Conservation (phyloP, 371 early-diverging fungal species). For the Mucor sp. region DNA sequence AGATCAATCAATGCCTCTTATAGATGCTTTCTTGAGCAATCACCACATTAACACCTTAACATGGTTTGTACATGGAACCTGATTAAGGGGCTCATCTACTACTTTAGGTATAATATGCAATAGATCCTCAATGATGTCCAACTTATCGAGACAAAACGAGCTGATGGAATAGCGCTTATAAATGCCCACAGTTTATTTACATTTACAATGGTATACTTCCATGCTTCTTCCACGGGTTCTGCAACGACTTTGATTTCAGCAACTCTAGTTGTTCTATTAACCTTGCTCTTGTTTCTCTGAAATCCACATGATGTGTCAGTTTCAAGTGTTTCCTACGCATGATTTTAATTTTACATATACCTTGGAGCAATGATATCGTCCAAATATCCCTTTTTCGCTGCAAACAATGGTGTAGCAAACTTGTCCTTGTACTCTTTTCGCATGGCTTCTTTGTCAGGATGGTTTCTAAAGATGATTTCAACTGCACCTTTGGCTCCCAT, state of each 20-base stretch:
- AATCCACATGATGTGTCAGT: neutral
- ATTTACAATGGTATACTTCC: slow-evolving; percentile 88
- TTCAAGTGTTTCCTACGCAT: neutral
- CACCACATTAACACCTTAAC: too few species aligned
- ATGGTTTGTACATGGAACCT: too few species aligned
- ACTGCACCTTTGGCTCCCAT: slow-evolving; percentile 98
- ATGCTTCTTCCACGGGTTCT: slow-evolving; percentile 93
- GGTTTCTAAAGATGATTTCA: slow-evolving; percentile 91
- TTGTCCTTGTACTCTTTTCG: slow-evolving; percentile 88
- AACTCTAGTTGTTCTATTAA: slow-evolving; percentile 90
- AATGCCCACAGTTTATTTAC: neutral
- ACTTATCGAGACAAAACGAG: too few species aligned
- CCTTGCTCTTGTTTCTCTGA: slow-evolving; percentile 71
- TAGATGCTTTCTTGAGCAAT: too few species aligned
- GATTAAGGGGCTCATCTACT: too few species aligned
- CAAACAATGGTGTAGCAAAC: slow-evolving; percentile 95
- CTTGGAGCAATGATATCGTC: slow-evolving; percentile 93
- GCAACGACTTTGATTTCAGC: slow-evolving; percentile 71
- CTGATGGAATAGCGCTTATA: too few species aligned
- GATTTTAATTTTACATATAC: slow-evolving; percentile 21
- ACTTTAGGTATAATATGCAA: too few species aligned
- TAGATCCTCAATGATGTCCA: too few species aligned
- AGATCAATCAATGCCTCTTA: too few species aligned
- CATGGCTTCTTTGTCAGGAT: slow-evolving; percentile 69
- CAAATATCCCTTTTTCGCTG: slow-evolving; percentile 94